Evolutionary conservation across 306 rosid genomes (phyloP).

Genomic region (Ormosia emarginata): DNA sequence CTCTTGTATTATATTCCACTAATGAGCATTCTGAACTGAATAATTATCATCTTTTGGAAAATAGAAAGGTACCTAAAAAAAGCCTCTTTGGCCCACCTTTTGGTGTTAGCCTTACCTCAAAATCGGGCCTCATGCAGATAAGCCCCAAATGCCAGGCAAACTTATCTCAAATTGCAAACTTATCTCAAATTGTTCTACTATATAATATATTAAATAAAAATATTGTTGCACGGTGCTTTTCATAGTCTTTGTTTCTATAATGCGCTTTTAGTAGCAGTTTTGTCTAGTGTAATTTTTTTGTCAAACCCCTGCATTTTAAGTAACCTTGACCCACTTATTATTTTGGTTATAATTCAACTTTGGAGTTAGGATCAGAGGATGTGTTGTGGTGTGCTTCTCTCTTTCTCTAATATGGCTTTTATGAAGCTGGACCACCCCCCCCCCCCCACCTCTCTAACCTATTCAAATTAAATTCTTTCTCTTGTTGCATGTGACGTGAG

Average conservation of each 20-base stretch:
- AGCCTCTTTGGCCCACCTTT: constrained; percentile 12
- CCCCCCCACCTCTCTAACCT: neutral
- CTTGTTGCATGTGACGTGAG: neutral
- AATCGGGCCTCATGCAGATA: constrained; percentile 10
- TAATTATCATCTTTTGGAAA: constrained; percentile 16
- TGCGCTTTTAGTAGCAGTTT: constrained; percentile 28
- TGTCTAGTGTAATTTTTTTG: constrained; percentile 36
- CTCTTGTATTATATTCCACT: constrained; percentile 2
- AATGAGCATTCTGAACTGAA: neutral
- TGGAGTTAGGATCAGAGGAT: constrained; percentile 32
- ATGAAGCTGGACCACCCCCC: constrained; percentile 29
- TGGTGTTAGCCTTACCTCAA: constrained; percentile 23
- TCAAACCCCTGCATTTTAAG: constrained; percentile 37
- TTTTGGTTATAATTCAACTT: constrained; percentile 33
- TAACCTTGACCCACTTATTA: constrained; percentile 53
- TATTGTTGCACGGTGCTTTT: neutral
- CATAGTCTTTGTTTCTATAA: neutral
- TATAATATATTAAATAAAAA: neutral
- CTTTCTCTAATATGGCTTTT: constrained; percentile 1
- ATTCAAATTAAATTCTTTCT: constrained; percentile 17
- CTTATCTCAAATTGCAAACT: neutral
- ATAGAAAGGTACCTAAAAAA: neutral
- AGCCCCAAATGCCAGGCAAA: constrained; percentile 22
- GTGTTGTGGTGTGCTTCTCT: neutral
- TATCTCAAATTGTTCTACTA: neutral